Conservation (phyloP, 2,329 filamentous ascomycete species). For the Ceratocystis ficicola region DNA sequence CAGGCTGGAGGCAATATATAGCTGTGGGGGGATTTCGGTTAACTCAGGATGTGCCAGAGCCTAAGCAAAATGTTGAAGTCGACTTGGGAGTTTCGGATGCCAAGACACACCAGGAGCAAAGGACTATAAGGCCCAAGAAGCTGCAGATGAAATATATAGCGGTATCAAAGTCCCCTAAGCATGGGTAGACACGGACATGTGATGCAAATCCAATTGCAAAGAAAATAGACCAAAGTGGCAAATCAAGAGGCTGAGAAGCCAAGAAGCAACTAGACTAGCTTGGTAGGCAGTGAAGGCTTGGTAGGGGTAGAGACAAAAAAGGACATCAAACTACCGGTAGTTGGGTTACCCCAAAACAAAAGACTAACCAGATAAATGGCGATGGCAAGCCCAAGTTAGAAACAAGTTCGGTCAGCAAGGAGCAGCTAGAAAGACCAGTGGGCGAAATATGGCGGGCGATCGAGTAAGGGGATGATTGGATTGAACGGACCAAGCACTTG, state of each 20-base stretch:
- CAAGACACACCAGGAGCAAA: conserved; percentile 1
- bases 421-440: background rate
- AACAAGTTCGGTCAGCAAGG: background rate
- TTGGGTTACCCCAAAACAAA: background rate
- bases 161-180: background rate
- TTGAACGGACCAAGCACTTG: background rate
- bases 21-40: background rate
- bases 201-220: conserved; percentile 11
- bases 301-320: conserved; percentile 3
- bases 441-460: background rate
- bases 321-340: conserved; percentile 3
- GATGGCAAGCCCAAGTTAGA: background rate
- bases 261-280: conserved; percentile 2
- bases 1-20: background rate
- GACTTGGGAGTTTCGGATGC: conserved; percentile 6
- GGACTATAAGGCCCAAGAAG: background rate
- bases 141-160: background rate
- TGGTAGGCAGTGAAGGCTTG: conserved; percentile 7
- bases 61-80: background rate
- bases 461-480: background rate
- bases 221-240: conserved; percentile 8
- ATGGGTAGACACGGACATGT: conserved; percentile 10
- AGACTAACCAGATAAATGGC: background rate
- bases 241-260: conserved; percentile 11
- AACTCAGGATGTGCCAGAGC: background rate